Base-by-base conservation (phyloP, 2,329 filamentous ascomycete genomes). In the Nigrospora oryzae region DNA sequence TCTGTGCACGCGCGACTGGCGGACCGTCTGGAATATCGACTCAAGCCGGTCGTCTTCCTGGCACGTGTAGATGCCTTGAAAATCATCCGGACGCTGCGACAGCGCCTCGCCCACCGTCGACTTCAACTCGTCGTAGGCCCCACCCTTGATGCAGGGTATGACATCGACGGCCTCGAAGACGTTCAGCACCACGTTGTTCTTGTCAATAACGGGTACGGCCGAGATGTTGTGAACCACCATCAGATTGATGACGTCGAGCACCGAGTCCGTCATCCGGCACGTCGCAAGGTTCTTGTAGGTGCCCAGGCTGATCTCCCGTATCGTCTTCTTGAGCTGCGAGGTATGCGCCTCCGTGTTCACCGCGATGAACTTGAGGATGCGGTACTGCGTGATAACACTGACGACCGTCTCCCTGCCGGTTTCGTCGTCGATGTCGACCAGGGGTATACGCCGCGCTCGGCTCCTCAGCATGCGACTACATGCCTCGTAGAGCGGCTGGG, bases 121-220 rank as follows among this genome's bases (percentile, higher is more conserved):
- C 48, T 85, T 83, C 46, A 98, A 73, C 53, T 96, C 91, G 52
- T 97, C 93, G 59, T 97, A 97, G 33, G 82, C 82, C 16, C 90
- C 89, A 17, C 89, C 89, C 66, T 94, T 95, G 67, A 98, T 95
- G 56, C 95, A 83, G 0, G 90, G 85, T 54, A 98, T 95, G 49
- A 98, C 90, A 65, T 98, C 93, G 42, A 98, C 90, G 2, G 93
- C 88, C 68, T 98, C 94, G 58, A 98, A 98, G 11, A 97, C 89
- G 59, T 98, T 98, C 51, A 97, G 79, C 0, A 98, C 81, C 64
- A 79, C 70, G 56, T 76, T 73, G 34, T 89, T 80, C 40, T 77
- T 77, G 57, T 97, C 93, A 45, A 98, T 70, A 46, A 98, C 93
- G 11, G 93, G 93, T 33, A 98, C 86, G 57, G 89, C 94, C 36